These are phyloP conservation scores for Paramecium sexaurelia DNA, from an alignment of 73 alveolate genomes.

Conservation along the genomic window DNA sequence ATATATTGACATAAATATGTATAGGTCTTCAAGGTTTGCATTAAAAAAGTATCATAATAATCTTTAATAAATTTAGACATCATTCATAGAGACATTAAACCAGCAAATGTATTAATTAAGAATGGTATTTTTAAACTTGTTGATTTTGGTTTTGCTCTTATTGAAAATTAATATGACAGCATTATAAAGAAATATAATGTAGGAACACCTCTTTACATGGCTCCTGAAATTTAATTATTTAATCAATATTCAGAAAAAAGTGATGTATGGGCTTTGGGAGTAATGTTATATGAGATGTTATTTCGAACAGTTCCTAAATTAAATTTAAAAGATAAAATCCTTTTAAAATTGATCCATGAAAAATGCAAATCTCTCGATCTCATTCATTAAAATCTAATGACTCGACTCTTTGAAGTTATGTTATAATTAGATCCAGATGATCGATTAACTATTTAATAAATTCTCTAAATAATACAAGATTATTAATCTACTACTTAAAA, in stretches of 20 bases:
- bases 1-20: not conserved
- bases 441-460: not conserved
- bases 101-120: conserved; percentile 68
- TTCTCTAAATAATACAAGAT: not conserved
- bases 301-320: not conserved
- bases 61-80: not conserved
- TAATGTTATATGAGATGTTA: not conserved
- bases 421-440: not conserved
- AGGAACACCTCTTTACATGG: conserved; percentile 76
- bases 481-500: not conserved
- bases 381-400: not conserved
- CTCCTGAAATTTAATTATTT: conserved; percentile 67
- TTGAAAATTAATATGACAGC: conserved; percentile 7
- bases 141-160: conserved; percentile 65
- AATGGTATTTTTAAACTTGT: conserved; percentile 52
- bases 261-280: conserved; percentile 68
- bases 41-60: conserved; percentile 30
- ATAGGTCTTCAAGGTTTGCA: conserved; percentile 49
- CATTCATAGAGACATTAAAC: conserved; percentile 74
- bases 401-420: not conserved
- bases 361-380: not conserved
- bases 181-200: not conserved
- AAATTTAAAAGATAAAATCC: not conserved
- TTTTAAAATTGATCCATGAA: not conserved
- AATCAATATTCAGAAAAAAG: conserved; percentile 67